Evolutionary conservation across 2,329 filamentous ascomycete species (phyloP).

Genomic region (Hypoxylon sp.): DNA sequence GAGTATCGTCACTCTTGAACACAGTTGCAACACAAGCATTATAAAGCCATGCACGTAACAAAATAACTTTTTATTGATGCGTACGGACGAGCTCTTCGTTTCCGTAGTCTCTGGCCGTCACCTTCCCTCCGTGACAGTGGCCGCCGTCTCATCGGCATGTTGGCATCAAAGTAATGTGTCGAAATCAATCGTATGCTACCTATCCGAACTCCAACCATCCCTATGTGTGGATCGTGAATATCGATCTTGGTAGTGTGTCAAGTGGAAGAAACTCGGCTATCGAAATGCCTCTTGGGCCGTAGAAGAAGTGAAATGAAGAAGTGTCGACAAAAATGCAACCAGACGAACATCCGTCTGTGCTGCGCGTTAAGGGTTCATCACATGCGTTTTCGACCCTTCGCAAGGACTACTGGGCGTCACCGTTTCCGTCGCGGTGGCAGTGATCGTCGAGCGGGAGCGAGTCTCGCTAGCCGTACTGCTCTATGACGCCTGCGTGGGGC

Average conservation of each 20-base stretch:
- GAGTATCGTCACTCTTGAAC: not conserved
- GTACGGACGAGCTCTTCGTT: constrained; percentile 2
- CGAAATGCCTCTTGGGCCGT: constrained; percentile 43
- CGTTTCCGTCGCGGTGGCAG: constrained; percentile 22
- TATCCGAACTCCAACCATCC: constrained; percentile 31
- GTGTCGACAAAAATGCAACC: not conserved
- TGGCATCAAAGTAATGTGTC: constrained; percentile 26
- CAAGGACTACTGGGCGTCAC: constrained; percentile 12
- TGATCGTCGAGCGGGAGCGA: constrained; percentile 25
- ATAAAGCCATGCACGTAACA: not conserved
- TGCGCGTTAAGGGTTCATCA: constrained; percentile 19
- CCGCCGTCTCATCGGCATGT: constrained; percentile 1
- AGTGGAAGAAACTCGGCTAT: constrained; percentile 25
- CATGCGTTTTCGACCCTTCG: constrained; percentile 6
- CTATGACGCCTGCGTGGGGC: constrained; percentile 34
- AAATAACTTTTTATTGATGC: constrained; percentile 26
- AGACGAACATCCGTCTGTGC: not conserved
- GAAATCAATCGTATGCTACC: constrained; percentile 23
- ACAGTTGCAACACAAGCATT: not conserved
- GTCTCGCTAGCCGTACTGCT: constrained; percentile 32
- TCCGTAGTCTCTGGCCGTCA: constrained; percentile 13
- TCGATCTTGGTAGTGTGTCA: constrained; percentile 25
- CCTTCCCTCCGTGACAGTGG: constrained; percentile 11
- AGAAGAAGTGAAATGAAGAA: constrained; percentile 41
- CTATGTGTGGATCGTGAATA: constrained; percentile 20